phyloP scores from a whole-genome alignment of 179 eudicot species.

The Spinacia oleracea region DNA sequence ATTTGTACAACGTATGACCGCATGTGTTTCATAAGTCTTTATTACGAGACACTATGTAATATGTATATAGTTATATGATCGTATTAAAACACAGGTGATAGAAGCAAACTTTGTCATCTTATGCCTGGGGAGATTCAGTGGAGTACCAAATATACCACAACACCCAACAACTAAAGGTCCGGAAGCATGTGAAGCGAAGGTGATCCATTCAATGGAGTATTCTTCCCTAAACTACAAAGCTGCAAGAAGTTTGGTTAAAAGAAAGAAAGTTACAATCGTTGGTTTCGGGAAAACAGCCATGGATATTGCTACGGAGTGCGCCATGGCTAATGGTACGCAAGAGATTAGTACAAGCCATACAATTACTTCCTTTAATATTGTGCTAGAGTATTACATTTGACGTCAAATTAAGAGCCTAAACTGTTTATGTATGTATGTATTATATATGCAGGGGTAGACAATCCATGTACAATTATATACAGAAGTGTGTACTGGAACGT shows the following conservation, averaged over 20 bases:
- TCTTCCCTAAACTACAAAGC: background rate
- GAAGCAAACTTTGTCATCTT: no score
- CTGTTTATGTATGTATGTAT: background rate
- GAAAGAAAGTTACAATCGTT: background rate
- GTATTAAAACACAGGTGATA: no score
- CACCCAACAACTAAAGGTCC: background rate
- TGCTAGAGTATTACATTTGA: no score
- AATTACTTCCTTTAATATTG: no score
- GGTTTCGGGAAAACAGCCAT: conserved; percentile 1
- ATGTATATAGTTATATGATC: no score
- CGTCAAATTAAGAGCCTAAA: no score
- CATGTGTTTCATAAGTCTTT: no score
- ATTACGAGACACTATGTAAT: no score
- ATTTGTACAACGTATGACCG: no score
- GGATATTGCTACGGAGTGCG: background rate
- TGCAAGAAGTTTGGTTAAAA: background rate
- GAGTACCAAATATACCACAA: background rate
- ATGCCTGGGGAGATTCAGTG: background rate
- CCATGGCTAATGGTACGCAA: background rate
- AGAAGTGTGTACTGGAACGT: conserved; percentile 55
- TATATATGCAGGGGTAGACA: conserved; percentile 44
- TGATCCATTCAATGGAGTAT: background rate
- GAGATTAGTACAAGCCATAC: no score
- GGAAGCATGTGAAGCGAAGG: background rate
- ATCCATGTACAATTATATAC: conserved; percentile 55